These are phyloP conservation scores for Coemansia sp. DNA, from an alignment of 192 early-diverging fungal species.

Conservation along the genomic window DNA sequence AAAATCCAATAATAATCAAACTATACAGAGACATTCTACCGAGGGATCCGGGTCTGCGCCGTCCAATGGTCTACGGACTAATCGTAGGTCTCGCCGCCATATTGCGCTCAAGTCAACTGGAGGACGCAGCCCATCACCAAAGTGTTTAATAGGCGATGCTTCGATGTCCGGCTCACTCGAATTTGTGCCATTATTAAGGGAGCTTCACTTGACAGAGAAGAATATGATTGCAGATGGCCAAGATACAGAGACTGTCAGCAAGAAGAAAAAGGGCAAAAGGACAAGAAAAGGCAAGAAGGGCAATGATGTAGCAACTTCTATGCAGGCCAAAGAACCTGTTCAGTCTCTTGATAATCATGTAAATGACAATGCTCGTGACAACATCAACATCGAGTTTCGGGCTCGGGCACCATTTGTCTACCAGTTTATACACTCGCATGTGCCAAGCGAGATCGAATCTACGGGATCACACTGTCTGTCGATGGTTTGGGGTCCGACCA, in stretches of 20 bases:
- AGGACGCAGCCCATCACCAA: background rate
- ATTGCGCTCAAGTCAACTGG: conserved; percentile 2
- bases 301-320: background rate
- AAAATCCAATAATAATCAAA: background rate
- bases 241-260: too few species aligned
- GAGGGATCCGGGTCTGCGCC: too few species aligned
- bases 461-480: conserved; percentile 23
- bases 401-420: conserved; percentile 32
- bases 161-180: too few species aligned
- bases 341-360: too few species aligned
- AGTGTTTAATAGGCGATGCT: too few species aligned
- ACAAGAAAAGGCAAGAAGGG: too few species aligned
- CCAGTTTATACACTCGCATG: conserved; percentile 30
- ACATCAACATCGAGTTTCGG: background rate
- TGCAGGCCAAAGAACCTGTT: too few species aligned
- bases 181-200: background rate
- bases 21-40: too few species aligned
- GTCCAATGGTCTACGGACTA: background rate
- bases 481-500: conserved; percentile 30
- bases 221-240: too few species aligned
- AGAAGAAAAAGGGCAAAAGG: too few species aligned
- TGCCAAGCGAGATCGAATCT: conserved; percentile 7
- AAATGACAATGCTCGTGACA: too few species aligned
- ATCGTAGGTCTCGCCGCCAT: background rate
- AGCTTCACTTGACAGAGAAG: too few species aligned